Conservation (phyloP, 2,329 filamentous ascomycete species). For the Lachnellula willkommii region DNA sequence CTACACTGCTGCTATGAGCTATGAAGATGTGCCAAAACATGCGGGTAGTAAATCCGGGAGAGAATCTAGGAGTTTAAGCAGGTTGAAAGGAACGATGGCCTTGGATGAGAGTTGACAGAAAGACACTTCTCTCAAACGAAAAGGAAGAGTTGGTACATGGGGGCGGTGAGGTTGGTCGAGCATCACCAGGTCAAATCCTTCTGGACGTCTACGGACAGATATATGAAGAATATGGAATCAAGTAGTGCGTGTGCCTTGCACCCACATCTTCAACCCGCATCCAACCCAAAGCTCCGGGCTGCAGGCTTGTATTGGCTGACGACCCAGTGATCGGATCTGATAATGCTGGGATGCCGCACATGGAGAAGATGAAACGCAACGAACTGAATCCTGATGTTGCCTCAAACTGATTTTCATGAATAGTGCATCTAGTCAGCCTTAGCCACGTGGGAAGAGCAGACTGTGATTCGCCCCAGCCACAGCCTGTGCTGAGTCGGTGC, state of each 20-base stretch:
- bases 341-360: not conserved
- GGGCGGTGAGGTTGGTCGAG: not conserved
- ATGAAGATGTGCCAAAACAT: not conserved
- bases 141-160: not conserved
- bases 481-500: not conserved
- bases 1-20: not conserved
- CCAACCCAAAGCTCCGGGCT: not conserved
- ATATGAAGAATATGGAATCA: not conserved
- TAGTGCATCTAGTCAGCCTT: not conserved
- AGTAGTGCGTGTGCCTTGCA: not conserved
- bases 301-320: not conserved
- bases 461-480: not conserved
- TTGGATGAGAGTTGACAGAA: not conserved
- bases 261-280: not conserved
- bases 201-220: not conserved
- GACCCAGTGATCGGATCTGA: not conserved
- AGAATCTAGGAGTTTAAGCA: not conserved
- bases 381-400: not conserved
- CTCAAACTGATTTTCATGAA: not conserved
- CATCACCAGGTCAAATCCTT: not conserved
- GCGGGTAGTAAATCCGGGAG: not conserved
- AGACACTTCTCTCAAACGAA: not conserved
- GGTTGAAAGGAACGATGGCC: not conserved
- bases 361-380: not conserved
- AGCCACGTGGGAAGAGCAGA: not conserved